Conservation (phyloP, 176 grass and related monocot species). For the Oryza brachyantha region DNA sequence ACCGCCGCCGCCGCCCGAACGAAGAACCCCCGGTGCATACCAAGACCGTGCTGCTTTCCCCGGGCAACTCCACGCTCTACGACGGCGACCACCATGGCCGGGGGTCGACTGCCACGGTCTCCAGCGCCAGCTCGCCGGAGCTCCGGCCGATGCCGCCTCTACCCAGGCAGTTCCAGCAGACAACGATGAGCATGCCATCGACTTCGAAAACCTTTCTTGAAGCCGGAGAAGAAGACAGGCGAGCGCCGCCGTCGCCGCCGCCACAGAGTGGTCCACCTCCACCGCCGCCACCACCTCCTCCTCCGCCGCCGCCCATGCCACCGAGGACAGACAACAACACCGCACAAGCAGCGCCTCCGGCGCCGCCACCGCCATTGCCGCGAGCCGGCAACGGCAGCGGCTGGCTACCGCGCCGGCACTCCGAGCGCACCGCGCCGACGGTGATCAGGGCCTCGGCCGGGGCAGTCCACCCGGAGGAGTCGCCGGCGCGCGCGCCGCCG, state of each 20-base stretch:
- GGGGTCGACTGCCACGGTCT: slow-evolving; percentile 41
- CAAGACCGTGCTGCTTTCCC: slow-evolving; percentile 37
- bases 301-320: slow-evolving; percentile 41
- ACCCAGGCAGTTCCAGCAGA: slow-evolving; percentile 47
- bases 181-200: slow-evolving; percentile 35
- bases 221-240: slow-evolving; percentile 38
- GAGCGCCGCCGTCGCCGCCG: not conserved
- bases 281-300: slow-evolving; percentile 28
- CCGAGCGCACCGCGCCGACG: slow-evolving; percentile 20
- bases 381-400: slow-evolving; percentile 49
- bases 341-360: slow-evolving; percentile 1
- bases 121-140: slow-evolving; percentile 69
- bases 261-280: slow-evolving; percentile 21
- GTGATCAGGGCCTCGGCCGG: slow-evolving; percentile 49
- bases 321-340: not conserved
- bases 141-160: slow-evolving; percentile 83
- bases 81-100: slow-evolving; percentile 40
- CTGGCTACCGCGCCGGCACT: slow-evolving; percentile 43
- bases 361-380: slow-evolving; percentile 38
- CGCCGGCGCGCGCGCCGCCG: slow-evolving; percentile 1
- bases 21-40: slow-evolving; percentile 26
- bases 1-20: slow-evolving; percentile 22
- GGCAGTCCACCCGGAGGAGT: slow-evolving; percentile 32
- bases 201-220: slow-evolving; percentile 21
- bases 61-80: slow-evolving; percentile 29